Conservation (phyloP, 345 rosid species). For the Salix caprea region DNA sequence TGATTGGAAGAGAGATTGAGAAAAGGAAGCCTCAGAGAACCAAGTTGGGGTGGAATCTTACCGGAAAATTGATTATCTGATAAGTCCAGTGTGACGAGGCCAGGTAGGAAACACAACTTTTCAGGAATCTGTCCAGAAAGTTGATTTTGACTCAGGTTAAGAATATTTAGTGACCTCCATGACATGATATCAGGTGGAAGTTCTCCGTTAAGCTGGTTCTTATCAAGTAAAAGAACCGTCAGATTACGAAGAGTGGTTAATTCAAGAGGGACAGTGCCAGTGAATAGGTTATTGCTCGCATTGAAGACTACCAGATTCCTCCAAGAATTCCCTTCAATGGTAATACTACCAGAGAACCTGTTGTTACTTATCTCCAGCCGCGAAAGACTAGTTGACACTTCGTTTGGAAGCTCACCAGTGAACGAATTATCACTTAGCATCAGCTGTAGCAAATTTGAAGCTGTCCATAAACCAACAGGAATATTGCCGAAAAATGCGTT, state of each 20-base stretch:
- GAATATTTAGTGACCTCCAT: constrained; percentile 30
- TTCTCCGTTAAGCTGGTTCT: constrained; percentile 44
- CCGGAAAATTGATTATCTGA: constrained; percentile 50
- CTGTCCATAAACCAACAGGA: constrained; percentile 51
- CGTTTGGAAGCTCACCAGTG: constrained; percentile 45
- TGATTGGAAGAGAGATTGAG: constrained; percentile 59
- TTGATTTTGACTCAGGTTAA: constrained; percentile 44
- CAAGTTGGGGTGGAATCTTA: constrained; percentile 48
- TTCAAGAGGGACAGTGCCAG: constrained; percentile 41
- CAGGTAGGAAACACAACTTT: constrained; percentile 28
- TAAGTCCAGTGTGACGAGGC: constrained; percentile 36
- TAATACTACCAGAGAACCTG: constrained; percentile 44
- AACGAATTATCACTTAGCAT: constrained; percentile 32
- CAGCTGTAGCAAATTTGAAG: constrained; percentile 14
- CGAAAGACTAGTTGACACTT: constrained; percentile 30
- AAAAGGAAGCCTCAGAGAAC: constrained; percentile 9
- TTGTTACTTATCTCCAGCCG: constrained; percentile 42
- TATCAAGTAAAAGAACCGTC: constrained; percentile 33
- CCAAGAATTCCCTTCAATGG: constrained; percentile 30
- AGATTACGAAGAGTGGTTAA: constrained; percentile 40
- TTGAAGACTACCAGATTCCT: constrained; percentile 31
- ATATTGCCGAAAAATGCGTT: constrained; percentile 42
- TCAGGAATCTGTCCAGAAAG: constrained; percentile 46
- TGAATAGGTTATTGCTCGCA: constrained; percentile 50
- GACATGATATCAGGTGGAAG: constrained; percentile 44